Conservation (phyloP, 2,329 filamentous ascomycete species). For the Blumeriella jaapii region DNA sequence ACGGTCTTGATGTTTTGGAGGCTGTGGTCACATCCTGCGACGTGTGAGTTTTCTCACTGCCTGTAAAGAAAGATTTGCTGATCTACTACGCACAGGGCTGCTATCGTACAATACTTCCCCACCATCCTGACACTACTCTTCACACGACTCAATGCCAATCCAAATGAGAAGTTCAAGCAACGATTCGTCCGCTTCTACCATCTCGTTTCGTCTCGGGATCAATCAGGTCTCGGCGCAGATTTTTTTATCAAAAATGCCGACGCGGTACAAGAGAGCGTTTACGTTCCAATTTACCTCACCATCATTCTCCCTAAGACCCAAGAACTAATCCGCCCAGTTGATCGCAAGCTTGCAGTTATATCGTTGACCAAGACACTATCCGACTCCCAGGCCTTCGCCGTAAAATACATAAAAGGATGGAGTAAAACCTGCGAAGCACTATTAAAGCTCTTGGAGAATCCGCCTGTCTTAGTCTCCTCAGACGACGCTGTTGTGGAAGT, state of each 20-base stretch:
- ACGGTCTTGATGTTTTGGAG: slow-evolving; percentile 86
- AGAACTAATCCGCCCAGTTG: slow-evolving; percentile 74
- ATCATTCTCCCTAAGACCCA: slow-evolving; percentile 85
- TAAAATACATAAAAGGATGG: slow-evolving; percentile 82
- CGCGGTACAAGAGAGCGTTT: slow-evolving; percentile 66
- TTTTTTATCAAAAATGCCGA: slow-evolving; percentile 85
- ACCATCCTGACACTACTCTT: slow-evolving; percentile 73
- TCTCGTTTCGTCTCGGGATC: slow-evolving; percentile 60
- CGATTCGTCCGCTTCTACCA: slow-evolving; percentile 94
- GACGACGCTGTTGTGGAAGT: slow-evolving; percentile 75
- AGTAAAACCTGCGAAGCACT: slow-evolving; percentile 80
- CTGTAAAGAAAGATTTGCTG: slow-evolving; percentile 12
- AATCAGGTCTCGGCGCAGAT: slow-evolving; percentile 77
- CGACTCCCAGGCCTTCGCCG: slow-evolving; percentile 73
- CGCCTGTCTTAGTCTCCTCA: slow-evolving; percentile 54
- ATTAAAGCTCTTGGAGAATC: slow-evolving; percentile 79
- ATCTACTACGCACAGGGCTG: slow-evolving; percentile 36
- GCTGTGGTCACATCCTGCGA: slow-evolving; percentile 63
- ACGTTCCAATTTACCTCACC: slow-evolving; percentile 72
- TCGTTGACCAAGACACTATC: slow-evolving; percentile 88
- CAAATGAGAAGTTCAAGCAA: slow-evolving; percentile 68
- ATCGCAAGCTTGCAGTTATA: slow-evolving; percentile 87
- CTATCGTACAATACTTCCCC: slow-evolving; percentile 43
- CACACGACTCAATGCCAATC: slow-evolving; percentile 48
- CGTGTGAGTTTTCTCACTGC: slow-evolving; percentile 36